These are phyloP conservation scores for Aspergillus indologenus DNA, from an alignment of 495 filamentous ascomycete genomes.

Conservation along the genomic window DNA sequence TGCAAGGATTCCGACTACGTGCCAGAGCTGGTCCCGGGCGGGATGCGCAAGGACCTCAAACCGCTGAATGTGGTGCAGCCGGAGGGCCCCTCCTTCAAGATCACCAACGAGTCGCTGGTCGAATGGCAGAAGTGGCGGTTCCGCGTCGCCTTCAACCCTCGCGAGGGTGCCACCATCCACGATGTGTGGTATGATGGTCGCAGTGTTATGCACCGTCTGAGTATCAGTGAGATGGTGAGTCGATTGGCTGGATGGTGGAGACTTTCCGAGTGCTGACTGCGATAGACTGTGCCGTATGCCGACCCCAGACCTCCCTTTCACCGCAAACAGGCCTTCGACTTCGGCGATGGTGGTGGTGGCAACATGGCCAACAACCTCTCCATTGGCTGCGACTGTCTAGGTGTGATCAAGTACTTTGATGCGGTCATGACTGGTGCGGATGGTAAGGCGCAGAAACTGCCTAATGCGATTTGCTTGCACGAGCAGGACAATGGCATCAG, in stretches of 20 bases:
- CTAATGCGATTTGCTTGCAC: constrained; percentile 67
- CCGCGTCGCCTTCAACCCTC: constrained; percentile 63
- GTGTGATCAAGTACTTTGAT: constrained; percentile 65
- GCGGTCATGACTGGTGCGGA: constrained; percentile 53
- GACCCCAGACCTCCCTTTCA: constrained; percentile 69
- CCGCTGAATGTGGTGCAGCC: constrained; percentile 77
- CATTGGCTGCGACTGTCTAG: constrained; percentile 68
- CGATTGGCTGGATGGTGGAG: neutral
- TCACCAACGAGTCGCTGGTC: constrained; percentile 49
- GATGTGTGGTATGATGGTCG: constrained; percentile 72
- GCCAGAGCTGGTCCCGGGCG: constrained; percentile 55
- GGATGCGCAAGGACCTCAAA: constrained; percentile 68
- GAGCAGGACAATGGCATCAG: constrained; percentile 69
- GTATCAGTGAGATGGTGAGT: constrained; percentile 67
- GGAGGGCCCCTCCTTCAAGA: constrained; percentile 70
- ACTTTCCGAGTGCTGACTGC: neutral
- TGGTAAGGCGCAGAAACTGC: constrained; percentile 52
- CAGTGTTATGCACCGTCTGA: constrained; percentile 67
- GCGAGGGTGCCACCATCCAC: constrained; percentile 68
- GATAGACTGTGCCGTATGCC: constrained; percentile 58
- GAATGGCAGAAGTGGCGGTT: constrained; percentile 72
- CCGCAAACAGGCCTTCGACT: constrained; percentile 69
- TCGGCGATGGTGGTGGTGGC: constrained; percentile 68
- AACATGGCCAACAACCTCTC: constrained; percentile 68
- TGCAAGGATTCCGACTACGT: constrained; percentile 62